A percentile compares a stretch with the other conserved stretches of the same genome.
Conservation (phyloP, 345 rosid species). For the Acer yangbiense region DNA sequence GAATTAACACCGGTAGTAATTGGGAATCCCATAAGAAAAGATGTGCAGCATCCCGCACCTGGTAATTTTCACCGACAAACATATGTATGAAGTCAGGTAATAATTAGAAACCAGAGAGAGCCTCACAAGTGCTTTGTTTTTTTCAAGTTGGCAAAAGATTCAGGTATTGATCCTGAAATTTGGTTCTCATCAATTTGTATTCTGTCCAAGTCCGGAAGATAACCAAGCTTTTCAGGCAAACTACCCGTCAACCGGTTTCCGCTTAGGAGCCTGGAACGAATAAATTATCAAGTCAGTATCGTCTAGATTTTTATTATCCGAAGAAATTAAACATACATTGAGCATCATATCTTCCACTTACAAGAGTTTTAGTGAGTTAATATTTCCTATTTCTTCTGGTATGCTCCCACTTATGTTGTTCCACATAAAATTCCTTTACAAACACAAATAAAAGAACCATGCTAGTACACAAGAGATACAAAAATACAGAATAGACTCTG, state of each 20-base stretch:
- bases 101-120: slow-evolving; percentile 11
- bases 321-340: neutral
- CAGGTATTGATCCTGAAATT: slow-evolving; percentile 81
- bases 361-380: slow-evolving; percentile 75
- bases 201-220: slow-evolving; percentile 80
- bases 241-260: slow-evolving; percentile 78
- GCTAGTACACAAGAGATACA: slow-evolving; percentile 7
- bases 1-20: no score
- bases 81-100: slow-evolving; percentile 8
- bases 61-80: no score
- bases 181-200: slow-evolving; percentile 91
- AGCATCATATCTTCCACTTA: slow-evolving; percentile 39
- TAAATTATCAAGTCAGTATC: neutral
- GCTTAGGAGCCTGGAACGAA: slow-evolving; percentile 68
- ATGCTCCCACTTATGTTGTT: slow-evolving; percentile 74
- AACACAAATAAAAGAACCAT: slow-evolving; percentile 20
- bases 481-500: no score
- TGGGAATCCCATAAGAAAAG: no score
- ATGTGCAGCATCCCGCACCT: no score
- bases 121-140: slow-evolving; percentile 91
- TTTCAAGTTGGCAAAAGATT: slow-evolving; percentile 76
- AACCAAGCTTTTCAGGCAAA: slow-evolving; percentile 85
- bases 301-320: neutral
- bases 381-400: slow-evolving; percentile 86
- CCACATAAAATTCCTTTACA: slow-evolving; percentile 97